These are phyloP conservation scores for Tolypocladium paradoxum DNA, from an alignment of 2,329 filamentous ascomycete species.

Conservation along the genomic window DNA sequence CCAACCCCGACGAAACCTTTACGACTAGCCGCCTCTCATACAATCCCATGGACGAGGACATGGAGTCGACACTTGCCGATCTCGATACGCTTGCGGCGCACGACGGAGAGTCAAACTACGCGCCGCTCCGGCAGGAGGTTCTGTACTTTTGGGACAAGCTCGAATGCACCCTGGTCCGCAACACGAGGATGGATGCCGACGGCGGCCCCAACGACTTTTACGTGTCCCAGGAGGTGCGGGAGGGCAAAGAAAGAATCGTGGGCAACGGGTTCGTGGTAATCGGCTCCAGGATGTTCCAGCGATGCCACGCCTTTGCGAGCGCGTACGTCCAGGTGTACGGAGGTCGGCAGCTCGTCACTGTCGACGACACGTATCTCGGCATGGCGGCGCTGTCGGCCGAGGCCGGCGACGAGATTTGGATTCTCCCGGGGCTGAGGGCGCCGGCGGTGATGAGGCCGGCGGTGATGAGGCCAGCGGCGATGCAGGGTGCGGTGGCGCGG, in stretches of 20 bases:
- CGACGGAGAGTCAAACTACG: slow-evolving; percentile 8
- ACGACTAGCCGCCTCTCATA: slow-evolving; percentile 6
- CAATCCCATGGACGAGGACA: slow-evolving; percentile 10
- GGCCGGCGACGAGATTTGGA: slow-evolving; percentile 12
- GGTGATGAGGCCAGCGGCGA: not conserved
- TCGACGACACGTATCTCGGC: slow-evolving; percentile 8
- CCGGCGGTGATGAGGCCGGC: slow-evolving; percentile 5
- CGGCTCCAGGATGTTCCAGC: slow-evolving; percentile 6
- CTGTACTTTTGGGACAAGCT: slow-evolving; percentile 10
- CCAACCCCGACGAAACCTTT: slow-evolving; percentile 1
- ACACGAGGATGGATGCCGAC: slow-evolving; percentile 4
- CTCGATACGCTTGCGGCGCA: slow-evolving; percentile 8
- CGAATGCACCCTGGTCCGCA: slow-evolving; percentile 9
- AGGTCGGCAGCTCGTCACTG: slow-evolving; percentile 11
- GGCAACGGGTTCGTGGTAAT: slow-evolving; percentile 8
- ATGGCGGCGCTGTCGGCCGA: slow-evolving; percentile 7
- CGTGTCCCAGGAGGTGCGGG: slow-evolving; percentile 7
- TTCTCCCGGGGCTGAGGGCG: slow-evolving; percentile 10
- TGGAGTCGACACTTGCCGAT: slow-evolving; percentile 7
- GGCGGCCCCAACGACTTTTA: slow-evolving; percentile 9
- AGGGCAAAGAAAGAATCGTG: slow-evolving; percentile 9
- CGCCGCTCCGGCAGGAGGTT: slow-evolving; percentile 10
- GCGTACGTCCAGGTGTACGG: slow-evolving; percentile 10
- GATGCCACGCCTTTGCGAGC: slow-evolving; percentile 9
- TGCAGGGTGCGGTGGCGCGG: not conserved